Conservation (phyloP, 768 basidiomycete species). For the Boletus rufocinnamomeus region DNA sequence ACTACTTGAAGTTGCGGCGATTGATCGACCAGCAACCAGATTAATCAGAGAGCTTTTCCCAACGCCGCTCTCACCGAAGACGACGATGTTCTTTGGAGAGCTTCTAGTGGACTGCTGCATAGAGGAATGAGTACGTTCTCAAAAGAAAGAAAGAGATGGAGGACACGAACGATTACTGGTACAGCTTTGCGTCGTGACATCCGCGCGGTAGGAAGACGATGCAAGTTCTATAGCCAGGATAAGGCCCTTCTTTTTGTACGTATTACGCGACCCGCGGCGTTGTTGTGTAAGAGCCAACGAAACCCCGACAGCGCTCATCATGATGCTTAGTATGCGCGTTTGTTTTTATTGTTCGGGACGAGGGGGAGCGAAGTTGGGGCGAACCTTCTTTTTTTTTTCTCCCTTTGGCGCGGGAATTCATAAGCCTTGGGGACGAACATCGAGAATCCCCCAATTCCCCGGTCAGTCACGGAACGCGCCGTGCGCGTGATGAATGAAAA, state of each 20-base stretch:
- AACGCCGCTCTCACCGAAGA: constrained; percentile 34
- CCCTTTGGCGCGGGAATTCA: constrained; percentile 10
- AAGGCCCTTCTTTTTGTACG: constrained; percentile 25
- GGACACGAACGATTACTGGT: constrained; percentile 15
- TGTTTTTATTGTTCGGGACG: constrained; percentile 14
- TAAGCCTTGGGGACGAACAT: not conserved
- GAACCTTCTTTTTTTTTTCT: not conserved
- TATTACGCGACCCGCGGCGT: constrained; percentile 10
- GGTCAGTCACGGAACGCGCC: constrained; percentile 21
- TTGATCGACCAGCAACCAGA: constrained; percentile 42
- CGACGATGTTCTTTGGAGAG: constrained; percentile 27
- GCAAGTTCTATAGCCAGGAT: constrained; percentile 4
- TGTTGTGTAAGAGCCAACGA: constrained; percentile 12
- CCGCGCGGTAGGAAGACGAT: constrained; percentile 16
- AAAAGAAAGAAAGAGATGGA: constrained; percentile 1
- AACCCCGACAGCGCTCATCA: constrained; percentile 26
- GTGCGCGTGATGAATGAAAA: constrained; percentile 2
- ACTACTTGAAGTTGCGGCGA: constrained; percentile 36
- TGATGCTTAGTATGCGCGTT: not conserved
- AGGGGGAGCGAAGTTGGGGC: not conserved
- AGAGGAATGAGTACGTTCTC: constrained; percentile 9
- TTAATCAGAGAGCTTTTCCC: constrained; percentile 48
- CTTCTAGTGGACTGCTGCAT: constrained; percentile 11
- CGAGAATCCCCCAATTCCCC: constrained; percentile 2
- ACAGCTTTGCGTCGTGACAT: constrained; percentile 29